Base-by-base conservation (phyloP, 495 filamentous ascomycete genomes). In the Bombardia bombarda region DNA sequence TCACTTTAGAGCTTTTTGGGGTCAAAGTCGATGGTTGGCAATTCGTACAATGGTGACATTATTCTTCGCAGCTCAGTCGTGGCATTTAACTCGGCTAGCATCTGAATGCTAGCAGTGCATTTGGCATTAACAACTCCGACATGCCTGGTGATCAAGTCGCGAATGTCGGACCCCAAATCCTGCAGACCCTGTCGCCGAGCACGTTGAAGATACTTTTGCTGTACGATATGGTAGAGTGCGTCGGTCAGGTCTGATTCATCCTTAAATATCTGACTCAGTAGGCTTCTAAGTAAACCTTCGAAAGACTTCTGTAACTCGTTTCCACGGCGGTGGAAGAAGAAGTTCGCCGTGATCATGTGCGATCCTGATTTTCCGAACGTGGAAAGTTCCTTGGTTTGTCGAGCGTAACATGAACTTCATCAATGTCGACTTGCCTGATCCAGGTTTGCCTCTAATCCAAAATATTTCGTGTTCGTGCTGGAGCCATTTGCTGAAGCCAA, bases 391-490 rank as follows among this genome's bases (percentile, higher is more conserved):
- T 21, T 19, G 3, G 42, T 50, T 10, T 37, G 35, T 2, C 19
- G 19, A 21, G 19, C 25, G 28, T 17, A 10, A 14, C n/a, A 51
- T 56, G 32, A 61, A 50, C 26, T 74, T 73, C 66, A 75, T 71
- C n/a, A 72, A 53, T 10, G 69, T 75, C 8, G 69, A 73, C 46
- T 75, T 75, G 2, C 71, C 70, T 19, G 65, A 53, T 4, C 67
- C 71, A 6, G 71, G 67, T 39, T 75, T 75, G 1, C 71, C 70
- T 43, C 53, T 66, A 18, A 75, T 65, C 69, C 68, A 73, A 9
- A 70, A 47, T 10, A 51, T 43, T 3, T 43, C 44, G 0, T 21
- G 10, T 17, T 23, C 39, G 0, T 7, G n/a, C 6, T 17, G 10
- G 2, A 51, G 43, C 48, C 48, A 53, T 3, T 36, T 7, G 21